Evolutionary conservation across 2,329 filamentous ascomycete genomes (phyloP).

Genomic region (Diaporthe ilicicola): DNA sequence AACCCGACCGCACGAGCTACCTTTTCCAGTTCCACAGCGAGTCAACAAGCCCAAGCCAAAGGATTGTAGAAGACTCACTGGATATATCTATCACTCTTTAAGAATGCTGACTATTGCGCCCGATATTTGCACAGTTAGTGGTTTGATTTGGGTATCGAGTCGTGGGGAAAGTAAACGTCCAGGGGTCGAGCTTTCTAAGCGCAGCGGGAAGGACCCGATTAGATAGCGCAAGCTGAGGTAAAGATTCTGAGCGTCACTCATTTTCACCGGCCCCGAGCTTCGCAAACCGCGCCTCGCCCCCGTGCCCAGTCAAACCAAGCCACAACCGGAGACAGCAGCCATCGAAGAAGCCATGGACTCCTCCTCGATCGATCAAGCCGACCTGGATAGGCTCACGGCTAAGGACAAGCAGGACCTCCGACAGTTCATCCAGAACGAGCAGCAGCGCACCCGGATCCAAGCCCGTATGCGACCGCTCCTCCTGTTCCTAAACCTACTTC

Average conservation of each 20-base stretch:
- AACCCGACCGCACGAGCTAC: background rate
- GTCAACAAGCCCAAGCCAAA: rapidly evolving
- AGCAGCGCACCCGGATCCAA: conserved; percentile 78
- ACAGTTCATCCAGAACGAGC: conserved; percentile 84
- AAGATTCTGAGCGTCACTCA: conserved; percentile 28
- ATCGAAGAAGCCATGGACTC: conserved; percentile 27
- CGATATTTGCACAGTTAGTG: background rate
- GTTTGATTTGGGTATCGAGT: background rate
- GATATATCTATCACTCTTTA: background rate
- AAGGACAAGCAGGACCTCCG: conserved; percentile 88
- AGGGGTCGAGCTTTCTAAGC: conserved; percentile 4
- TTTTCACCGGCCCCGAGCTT: background rate
- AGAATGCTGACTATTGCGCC: background rate
- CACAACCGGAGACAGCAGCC: background rate
- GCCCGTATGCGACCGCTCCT: conserved; percentile 57
- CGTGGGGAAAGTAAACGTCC: background rate
- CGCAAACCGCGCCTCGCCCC: background rate
- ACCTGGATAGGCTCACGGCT: conserved; percentile 79
- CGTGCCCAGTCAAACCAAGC: background rate
- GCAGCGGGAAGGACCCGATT: conserved; percentile 17
- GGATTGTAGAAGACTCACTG: rapidly evolving
- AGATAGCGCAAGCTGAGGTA: conserved; percentile 20
- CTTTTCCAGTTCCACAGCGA: too few relatives aligned
- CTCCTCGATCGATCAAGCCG: conserved; percentile 57
- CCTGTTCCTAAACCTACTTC: background rate